Conservation (phyloP, 2,329 filamentous ascomycete genomes). For the Fusarium robinianum region DNA sequence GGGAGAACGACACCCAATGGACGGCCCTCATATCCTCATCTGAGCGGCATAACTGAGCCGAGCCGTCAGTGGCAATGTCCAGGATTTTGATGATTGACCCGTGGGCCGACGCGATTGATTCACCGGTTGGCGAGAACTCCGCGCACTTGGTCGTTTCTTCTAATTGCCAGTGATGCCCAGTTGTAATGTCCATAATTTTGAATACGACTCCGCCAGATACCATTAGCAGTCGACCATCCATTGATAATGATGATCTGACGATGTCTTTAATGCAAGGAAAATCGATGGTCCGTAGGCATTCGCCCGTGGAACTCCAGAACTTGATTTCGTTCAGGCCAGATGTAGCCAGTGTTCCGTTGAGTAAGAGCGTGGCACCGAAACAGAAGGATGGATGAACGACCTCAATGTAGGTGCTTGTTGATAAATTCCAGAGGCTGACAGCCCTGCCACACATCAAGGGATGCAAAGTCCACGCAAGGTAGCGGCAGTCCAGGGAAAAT, state of each 20-base stretch:
- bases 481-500: not conserved
- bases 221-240: not conserved
- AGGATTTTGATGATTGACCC: not conserved
- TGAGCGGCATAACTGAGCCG: not conserved
- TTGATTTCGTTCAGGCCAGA: too few species aligned
- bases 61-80: not conserved
- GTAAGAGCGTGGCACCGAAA: too few species aligned
- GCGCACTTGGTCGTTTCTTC: not conserved
- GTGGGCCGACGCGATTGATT: not conserved
- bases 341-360: too few species aligned
- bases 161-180: not conserved
- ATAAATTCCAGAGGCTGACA: not conserved
- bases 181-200: not conserved
- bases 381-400: not conserved
- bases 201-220: not conserved
- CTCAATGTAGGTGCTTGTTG: not conserved
- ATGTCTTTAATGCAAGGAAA: too few species aligned
- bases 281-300: too few species aligned
- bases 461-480: not conserved
- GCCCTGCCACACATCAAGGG: too few species aligned
- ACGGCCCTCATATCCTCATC: fast-evolving
- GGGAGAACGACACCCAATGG: not conserved
- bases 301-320: too few species aligned
- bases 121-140: not conserved
- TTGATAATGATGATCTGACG: too few species aligned